These are phyloP conservation scores for Vinca major DNA, from an alignment of 305 asterid genomes.

Conservation along the genomic window DNA sequence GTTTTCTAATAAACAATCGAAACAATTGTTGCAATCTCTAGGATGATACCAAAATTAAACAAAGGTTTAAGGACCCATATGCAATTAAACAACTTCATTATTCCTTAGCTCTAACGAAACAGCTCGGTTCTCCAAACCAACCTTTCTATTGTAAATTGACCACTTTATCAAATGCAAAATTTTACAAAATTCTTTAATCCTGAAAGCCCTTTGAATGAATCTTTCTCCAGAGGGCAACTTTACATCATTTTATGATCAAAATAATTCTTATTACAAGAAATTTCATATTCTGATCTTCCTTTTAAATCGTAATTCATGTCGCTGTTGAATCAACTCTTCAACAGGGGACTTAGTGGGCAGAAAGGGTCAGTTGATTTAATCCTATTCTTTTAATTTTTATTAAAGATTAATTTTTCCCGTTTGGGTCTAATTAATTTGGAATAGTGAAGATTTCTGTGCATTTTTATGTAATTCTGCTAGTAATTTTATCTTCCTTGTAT, in stretches of 20 bases:
- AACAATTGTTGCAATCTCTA: no score
- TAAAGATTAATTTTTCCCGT: not conserved
- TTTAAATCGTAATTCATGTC: not conserved
- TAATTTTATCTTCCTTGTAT: not conserved
- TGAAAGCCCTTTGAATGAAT: not conserved
- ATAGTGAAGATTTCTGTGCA: not conserved
- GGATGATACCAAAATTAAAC: no score
- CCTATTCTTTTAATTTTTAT: not conserved
- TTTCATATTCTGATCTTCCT: not conserved
- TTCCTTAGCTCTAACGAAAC: not conserved
- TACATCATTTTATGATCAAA: not conserved
- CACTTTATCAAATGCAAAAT: no score
- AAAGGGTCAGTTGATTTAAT: slow-evolving; percentile 15
- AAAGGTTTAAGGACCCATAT: not conserved
- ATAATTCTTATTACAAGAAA: not conserved
- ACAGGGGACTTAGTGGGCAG: slow-evolving; percentile 23
- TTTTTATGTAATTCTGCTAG: not conserved
- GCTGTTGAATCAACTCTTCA: slow-evolving; percentile 20
- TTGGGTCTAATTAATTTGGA: not conserved
- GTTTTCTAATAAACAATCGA: no score
- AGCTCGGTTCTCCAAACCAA: not conserved
- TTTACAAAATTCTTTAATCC: slow-evolving; percentile 3
- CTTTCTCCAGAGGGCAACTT: not conserved
- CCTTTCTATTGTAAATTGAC: not conserved
- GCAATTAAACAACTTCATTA: not conserved